Evolutionary conservation across 2,329 filamentous ascomycete species (phyloP), one percentile per base, ranked within the genome.

Genomic region (Fonsecaea multimorphosa): DNA sequence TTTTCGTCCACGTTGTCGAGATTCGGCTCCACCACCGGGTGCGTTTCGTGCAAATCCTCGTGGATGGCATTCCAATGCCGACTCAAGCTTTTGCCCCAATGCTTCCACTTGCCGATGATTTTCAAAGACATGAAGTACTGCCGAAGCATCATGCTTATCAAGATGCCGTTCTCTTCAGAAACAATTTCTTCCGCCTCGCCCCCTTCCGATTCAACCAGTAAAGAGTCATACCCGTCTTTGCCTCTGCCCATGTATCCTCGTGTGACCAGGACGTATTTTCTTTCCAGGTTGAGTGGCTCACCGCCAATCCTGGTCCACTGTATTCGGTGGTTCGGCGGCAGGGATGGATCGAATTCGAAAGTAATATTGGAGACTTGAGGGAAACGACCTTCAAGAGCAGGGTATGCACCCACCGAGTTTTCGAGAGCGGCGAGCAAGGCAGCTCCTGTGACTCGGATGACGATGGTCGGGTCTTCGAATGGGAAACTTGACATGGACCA

Each of bases 81-180:
- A 16, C 83, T 80, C 74, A 91, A 81, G 65, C 83, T 84, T 0
- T 84, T 81, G 14, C 89, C 86, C 81, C 91, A 91, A 64, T 87
- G 84, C 66, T 86, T 87, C 93, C 93, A 97, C 72, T 87, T 87
- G 19, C 92, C 91, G 29, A 96, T 80, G 0, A 93, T 89, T 63
- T 91, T 91, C 51, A 96, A 83, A 6, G 89, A 91, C 85, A 96
- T 90, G 78, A 97, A 97, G 78, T 96, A 97, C 75, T 97, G 93
- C 12, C 93, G 87, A 22, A 97, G 83, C 76, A 97, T 89, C 74
- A 91, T 91, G 56, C 90, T 93, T 72, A 97, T 91, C 63, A 97
- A 83, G 16, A 96, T 88, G 2, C 93, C 93, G 71, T 91, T 93
- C 75, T 97, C 93, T 73, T 96, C 92, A 32, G 87, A 88, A 4